Evolutionary conservation across 495 filamentous ascomycete species (phyloP).

Genomic region (Xylaria grammica): DNA sequence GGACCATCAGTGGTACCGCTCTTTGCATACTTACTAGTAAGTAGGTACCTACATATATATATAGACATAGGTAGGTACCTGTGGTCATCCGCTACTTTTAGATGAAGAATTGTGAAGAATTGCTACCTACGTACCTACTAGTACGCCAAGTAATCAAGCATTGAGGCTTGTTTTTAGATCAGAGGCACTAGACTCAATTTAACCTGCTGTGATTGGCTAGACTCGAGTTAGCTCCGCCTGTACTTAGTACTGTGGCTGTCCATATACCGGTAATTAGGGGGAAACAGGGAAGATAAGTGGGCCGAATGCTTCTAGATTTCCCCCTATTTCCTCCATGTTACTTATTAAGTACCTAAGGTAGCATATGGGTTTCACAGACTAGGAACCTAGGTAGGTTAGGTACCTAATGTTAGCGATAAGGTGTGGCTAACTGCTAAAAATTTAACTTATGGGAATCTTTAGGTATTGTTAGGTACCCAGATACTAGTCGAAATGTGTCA

Average conservation of each 20-base stretch:
- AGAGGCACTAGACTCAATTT: neutral
- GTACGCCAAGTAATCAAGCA: constrained; percentile 1
- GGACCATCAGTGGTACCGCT: neutral
- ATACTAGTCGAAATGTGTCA: neutral
- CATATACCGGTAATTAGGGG: neutral
- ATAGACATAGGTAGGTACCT: too few species aligned
- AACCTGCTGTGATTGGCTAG: constrained; percentile 10
- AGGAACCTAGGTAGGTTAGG: too few species aligned
- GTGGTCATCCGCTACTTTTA: constrained; percentile 4
- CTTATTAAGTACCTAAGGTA: neutral
- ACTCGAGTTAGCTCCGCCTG: constrained; percentile 10
- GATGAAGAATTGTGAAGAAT: neutral
- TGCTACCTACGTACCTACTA: neutral
- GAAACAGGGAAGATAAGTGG: constrained; percentile 1
- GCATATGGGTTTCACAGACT: too few species aligned
- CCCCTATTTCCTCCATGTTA: neutral
- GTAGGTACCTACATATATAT: too few species aligned
- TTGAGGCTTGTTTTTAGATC: neutral
- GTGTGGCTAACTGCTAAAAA: constrained; percentile 8
- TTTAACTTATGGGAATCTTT: neutral
- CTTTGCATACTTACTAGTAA: too few species aligned
- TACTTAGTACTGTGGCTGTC: too few species aligned
- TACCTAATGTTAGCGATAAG: neutral
- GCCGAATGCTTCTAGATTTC: constrained; percentile 9
- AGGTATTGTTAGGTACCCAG: too few species aligned